Percentiles rank a stretch among this genome's conserved stretches.
phyloP scores from a whole-genome alignment of 805 yeast genomes.

The Candida railenensis region DNA sequence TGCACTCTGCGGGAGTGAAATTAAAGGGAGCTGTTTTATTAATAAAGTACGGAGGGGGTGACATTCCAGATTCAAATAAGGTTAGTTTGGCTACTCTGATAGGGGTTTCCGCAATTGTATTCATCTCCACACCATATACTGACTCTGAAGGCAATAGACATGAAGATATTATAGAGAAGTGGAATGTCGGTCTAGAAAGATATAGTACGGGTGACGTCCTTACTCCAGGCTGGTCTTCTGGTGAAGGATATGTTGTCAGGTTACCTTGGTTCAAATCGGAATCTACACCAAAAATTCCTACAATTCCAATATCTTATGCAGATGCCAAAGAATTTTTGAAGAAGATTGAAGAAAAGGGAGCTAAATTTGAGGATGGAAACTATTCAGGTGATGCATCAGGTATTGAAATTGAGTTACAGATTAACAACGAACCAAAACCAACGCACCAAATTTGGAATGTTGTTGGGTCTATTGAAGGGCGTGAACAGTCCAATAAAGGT shows the following conservation, averaged over 20 bases:
- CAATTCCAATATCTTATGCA: conserved; percentile 72
- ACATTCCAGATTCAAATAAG: conserved; percentile 35
- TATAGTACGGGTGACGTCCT: conserved; percentile 74
- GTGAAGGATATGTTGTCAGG: conserved; percentile 36
- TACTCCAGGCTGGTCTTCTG: conserved; percentile 72
- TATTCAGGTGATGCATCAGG: conserved; percentile 25
- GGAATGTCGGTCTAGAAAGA: conserved; percentile 58
- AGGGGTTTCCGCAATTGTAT: conserved; percentile 67
- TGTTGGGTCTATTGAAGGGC: conserved; percentile 72
- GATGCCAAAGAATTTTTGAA: conserved; percentile 50
- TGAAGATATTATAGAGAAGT: conserved; percentile 50
- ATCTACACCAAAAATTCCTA: conserved; percentile 69
- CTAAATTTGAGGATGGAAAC: conserved; percentile 24
- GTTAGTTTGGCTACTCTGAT: conserved; percentile 48
- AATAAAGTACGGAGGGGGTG: conserved; percentile 72
- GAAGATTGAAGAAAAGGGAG: conserved; percentile 31
- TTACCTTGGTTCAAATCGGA: conserved; percentile 45
- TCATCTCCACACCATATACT: conserved; percentile 40
- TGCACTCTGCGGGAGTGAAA: conserved; percentile 38
- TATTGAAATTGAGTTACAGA: conserved; percentile 22
- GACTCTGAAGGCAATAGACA: conserved; percentile 9
- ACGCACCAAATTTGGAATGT: conserved; percentile 77
- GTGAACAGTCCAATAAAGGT: conserved; percentile 74
- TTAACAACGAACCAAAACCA: conserved; percentile 43
- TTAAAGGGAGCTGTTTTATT: conserved; percentile 55